These are phyloP conservation scores for Aspergillus bridgeri DNA, from an alignment of 495 filamentous ascomycete genomes.

Conservation along the genomic window DNA sequence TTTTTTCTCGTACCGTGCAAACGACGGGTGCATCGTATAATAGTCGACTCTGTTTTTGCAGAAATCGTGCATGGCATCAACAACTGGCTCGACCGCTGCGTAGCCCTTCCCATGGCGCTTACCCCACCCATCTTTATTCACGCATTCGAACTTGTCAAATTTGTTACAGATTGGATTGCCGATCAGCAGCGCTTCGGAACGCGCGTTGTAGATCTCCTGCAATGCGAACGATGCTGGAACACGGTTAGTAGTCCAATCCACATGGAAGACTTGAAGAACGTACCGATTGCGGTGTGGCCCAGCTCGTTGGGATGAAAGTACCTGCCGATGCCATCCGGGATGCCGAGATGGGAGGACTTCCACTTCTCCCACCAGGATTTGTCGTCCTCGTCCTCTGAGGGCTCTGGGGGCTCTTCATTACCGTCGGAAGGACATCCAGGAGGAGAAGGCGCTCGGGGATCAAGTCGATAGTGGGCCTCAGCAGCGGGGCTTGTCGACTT, in stretches of 20 bases:
- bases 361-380: too few relatives aligned
- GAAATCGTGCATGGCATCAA: background rate
- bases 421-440: background rate
- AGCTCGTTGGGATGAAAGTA: constrained; percentile 3
- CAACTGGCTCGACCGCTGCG: background rate
- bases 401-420: too few relatives aligned
- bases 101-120: background rate
- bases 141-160: background rate
- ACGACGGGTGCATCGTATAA: too few relatives aligned
- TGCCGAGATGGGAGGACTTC: too few relatives aligned
- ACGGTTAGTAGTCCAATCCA: too few relatives aligned
- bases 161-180: background rate
- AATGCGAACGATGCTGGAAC: constrained; percentile 1
- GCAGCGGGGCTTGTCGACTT: background rate
- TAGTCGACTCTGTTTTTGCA: too few relatives aligned
- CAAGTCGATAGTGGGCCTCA: background rate
- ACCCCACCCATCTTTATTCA: too few relatives aligned
- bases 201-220: background rate
- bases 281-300: constrained; percentile 1
- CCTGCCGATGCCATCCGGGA: constrained; percentile 2
- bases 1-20: background rate
- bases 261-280: too few relatives aligned
- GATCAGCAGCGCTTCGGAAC: background rate
- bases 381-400: background rate
- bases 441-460: background rate